phyloP scores from a whole-genome alignment of 805 yeast species.

The Metschnikowia borealis region DNA sequence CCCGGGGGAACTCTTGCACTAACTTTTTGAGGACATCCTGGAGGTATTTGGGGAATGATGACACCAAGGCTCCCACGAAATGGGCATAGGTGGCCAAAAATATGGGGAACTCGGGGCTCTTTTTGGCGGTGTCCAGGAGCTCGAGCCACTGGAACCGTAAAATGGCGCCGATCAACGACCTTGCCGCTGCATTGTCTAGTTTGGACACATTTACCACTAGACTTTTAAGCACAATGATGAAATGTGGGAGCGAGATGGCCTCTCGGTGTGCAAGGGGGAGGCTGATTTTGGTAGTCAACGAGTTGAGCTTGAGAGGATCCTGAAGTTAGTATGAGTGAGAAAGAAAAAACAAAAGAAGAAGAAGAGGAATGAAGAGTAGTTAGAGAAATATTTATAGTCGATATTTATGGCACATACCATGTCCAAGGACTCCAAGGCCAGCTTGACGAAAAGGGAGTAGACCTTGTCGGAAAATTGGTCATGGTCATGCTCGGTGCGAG shows the following conservation, averaged over 20 bases:
- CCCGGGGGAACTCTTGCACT: constrained; percentile 53
- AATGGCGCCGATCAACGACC: constrained; percentile 55
- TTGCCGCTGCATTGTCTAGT: constrained; percentile 55
- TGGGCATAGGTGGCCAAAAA: constrained; percentile 58
- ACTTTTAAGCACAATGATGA: constrained; percentile 51
- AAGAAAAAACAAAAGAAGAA: too few species aligned
- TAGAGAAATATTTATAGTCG: too few species aligned
- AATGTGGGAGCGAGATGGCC: constrained; percentile 48
- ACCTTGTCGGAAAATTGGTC: constrained; percentile 34
- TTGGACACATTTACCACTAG: constrained; percentile 64
- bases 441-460: constrained; percentile 47
- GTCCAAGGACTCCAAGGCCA: constrained; percentile 69
- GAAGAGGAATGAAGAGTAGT: too few species aligned
- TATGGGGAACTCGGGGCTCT: constrained; percentile 15
- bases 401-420: constrained; percentile 33
- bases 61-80: constrained; percentile 73
- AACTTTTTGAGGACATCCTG: constrained; percentile 70
- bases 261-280: constrained; percentile 52
- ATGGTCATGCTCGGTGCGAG: constrained; percentile 15
- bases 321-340: constrained; percentile 10
- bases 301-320: constrained; percentile 54
- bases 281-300: constrained; percentile 55
- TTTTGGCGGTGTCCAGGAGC: constrained; percentile 23
- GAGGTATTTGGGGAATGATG: constrained; percentile 89
- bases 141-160: constrained; percentile 64